These are phyloP conservation scores for Isatis tinctoria DNA, from an alignment of 345 rosid species.

Conservation along the genomic window DNA sequence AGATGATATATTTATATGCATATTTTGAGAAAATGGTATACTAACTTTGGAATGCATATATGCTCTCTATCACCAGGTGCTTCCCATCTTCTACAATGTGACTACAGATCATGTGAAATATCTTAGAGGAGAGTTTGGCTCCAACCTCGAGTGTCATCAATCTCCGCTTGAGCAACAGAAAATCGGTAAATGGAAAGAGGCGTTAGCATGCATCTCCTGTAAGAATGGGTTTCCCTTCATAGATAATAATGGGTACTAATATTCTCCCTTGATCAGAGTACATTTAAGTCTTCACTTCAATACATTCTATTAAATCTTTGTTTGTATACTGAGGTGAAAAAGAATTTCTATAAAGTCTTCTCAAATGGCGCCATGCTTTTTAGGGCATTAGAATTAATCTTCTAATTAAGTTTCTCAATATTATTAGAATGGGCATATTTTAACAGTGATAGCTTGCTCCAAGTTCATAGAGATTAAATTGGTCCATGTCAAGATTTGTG, in stretches of 20 bases:
- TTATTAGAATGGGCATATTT: neutral
- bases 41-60: neutral
- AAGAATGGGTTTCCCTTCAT: neutral
- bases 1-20: too few relatives aligned
- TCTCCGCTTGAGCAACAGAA: neutral
- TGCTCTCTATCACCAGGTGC: neutral
- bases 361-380: neutral
- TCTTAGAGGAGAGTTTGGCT: neutral
- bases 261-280: neutral
- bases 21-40: neutral
- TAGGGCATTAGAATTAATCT: neutral
- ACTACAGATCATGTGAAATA: neutral
- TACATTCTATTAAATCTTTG: neutral
- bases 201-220: neutral
- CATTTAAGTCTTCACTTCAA: neutral
- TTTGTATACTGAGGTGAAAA: neutral
- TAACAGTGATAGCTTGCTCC: neutral
- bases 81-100: conserved; percentile 15
- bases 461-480: neutral
- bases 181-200: neutral
- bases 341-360: neutral
- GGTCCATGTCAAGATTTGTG: neutral
- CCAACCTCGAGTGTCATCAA: neutral
- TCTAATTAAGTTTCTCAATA: neutral
- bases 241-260: neutral